phyloP scores from a whole-genome alignment of 1,284 basidiomycete genomes.

The Wallemia ichthyophaga region DNA sequence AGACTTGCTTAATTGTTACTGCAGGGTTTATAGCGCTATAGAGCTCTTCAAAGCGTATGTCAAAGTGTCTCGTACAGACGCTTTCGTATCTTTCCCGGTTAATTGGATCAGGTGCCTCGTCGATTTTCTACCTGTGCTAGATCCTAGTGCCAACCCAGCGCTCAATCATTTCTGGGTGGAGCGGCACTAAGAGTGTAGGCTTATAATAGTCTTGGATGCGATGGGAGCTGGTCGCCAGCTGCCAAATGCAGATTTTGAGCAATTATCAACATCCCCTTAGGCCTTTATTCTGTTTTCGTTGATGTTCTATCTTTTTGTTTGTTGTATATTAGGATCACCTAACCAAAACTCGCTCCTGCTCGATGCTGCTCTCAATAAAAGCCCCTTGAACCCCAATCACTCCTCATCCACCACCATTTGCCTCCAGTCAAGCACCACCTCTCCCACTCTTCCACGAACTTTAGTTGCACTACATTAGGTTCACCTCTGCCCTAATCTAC shows the following conservation, averaged over 20 bases:
- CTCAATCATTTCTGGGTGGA: neutral
- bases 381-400: constrained; percentile 14
- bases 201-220: no score
- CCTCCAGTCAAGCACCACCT: constrained; percentile 65
- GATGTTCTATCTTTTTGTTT: no score
- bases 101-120: neutral
- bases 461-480: constrained; percentile 75
- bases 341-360: constrained; percentile 12
- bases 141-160: neutral
- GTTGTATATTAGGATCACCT: no score
- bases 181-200: no score
- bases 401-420: constrained; percentile 8
- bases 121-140: neutral
- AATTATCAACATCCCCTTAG: no score
- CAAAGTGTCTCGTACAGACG: neutral
- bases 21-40: neutral
- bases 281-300: no score
- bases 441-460: constrained; percentile 77
- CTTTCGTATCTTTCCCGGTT: neutral
- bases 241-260: no score
- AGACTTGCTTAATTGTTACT: neutral
- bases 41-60: neutral
- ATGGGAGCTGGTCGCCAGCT: no score
- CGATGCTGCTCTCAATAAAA: constrained; percentile 13
- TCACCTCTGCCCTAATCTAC: constrained; percentile 61